A percentile compares a stretch with the other conserved stretches of the same genome.
These are phyloP conservation scores for Brasilioporus rufonigricans DNA, from an alignment of 768 basidiomycete genomes.

Conservation along the genomic window DNA sequence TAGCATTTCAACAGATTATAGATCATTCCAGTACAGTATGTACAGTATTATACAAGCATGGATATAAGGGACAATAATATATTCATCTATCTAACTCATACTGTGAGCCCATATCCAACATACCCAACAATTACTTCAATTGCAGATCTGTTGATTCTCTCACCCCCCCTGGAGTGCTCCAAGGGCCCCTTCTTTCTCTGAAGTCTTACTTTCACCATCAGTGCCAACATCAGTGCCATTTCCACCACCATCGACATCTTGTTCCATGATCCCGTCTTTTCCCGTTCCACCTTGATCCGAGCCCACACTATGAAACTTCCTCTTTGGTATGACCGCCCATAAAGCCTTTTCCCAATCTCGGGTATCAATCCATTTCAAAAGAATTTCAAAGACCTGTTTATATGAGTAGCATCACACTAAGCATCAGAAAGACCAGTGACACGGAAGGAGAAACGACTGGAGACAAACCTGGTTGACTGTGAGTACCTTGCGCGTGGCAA, in stretches of 20 bases:
- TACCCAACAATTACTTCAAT: too few species aligned
- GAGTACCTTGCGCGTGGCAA: constrained; percentile 90
- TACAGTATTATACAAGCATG: too few species aligned
- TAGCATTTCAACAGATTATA: too few species aligned
- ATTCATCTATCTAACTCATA: too few species aligned
- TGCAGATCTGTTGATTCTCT: too few species aligned
- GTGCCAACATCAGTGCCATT: not conserved
- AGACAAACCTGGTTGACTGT: constrained; percentile 85
- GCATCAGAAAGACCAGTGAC: constrained; percentile 1
- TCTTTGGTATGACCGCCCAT: constrained; percentile 84
- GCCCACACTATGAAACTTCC: constrained; percentile 66
- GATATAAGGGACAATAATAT: too few species aligned
- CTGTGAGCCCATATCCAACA: too few species aligned
- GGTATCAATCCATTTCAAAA: constrained; percentile 85
- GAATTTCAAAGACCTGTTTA: constrained; percentile 76
- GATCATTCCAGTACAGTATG: too few species aligned
- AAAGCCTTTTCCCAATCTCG: constrained; percentile 86
- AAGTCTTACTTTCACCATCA: not conserved
- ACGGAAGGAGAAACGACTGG: not conserved
- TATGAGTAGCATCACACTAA: not conserved
- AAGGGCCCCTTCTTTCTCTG: not conserved
- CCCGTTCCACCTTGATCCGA: constrained; percentile 16
- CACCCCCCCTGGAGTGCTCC: too few species aligned
- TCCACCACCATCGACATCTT: not conserved
- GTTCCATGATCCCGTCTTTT: not conserved